A percentile compares a stretch with the other conserved stretches of the same genome.
phyloP scores from a whole-genome alignment of 495 filamentous ascomycete genomes.

The Pyrenula aspistea region DNA sequence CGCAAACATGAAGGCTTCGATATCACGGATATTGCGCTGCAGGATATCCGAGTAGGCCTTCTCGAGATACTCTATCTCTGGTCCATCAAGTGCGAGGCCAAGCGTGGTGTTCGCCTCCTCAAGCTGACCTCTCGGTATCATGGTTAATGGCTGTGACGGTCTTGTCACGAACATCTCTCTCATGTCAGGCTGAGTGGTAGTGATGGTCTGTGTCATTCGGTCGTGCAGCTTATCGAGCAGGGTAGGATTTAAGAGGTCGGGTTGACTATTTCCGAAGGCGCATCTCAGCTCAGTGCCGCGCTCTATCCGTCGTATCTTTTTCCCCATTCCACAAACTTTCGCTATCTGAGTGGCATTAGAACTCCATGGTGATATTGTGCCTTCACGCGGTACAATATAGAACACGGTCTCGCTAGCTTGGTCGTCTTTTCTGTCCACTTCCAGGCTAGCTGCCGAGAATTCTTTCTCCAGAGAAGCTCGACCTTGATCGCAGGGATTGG shows the following conservation, averaged over 20 bases:
- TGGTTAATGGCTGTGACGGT: constrained; percentile 53
- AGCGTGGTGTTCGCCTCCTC: constrained; percentile 70
- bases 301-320: constrained; percentile 71
- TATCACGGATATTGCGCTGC: constrained; percentile 66
- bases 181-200: constrained; percentile 51
- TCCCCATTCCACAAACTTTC: constrained; percentile 73
- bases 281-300: constrained; percentile 62
- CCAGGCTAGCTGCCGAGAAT: not conserved
- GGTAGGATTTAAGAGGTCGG: constrained; percentile 31
- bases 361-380: constrained; percentile 93
- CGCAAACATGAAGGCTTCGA: constrained; percentile 98
- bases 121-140: constrained; percentile 60
- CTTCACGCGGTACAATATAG: constrained; percentile 65
- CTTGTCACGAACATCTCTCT: constrained; percentile 69
- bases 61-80: constrained; percentile 88
- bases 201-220: constrained; percentile 82
- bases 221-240: constrained; percentile 71
- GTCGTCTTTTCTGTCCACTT: not conserved
- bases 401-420: constrained; percentile 23
- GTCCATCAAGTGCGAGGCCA: constrained; percentile 75
- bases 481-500: not conserved
- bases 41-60: constrained; percentile 64
- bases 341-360: constrained; percentile 91
- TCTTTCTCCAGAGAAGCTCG: not conserved
- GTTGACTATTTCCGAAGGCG: constrained; percentile 20